Evolutionary conservation across 768 basidiomycete species (phyloP).

Genomic region (Rhizopogon vesiculosus): DNA sequence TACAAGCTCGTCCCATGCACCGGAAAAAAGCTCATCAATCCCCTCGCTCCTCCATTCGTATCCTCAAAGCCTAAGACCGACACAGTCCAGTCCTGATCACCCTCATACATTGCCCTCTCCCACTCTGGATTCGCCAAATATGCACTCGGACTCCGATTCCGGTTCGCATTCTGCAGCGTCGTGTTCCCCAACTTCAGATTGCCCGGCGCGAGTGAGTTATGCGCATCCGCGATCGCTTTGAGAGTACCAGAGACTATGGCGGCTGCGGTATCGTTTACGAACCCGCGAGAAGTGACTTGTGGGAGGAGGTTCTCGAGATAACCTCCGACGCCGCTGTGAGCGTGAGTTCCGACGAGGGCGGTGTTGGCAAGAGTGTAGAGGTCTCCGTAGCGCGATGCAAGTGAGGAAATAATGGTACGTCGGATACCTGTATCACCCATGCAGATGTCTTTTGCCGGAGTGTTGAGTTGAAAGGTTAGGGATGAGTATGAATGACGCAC

Average conservation of each 20-base stretch:
- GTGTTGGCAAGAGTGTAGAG: conserved; percentile 69
- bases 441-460: conserved; percentile 47
- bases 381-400: conserved; percentile 53
- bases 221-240: conserved; percentile 63
- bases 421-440: conserved; percentile 80
- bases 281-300: conserved; percentile 70
- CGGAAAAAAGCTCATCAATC: conserved; percentile 70
- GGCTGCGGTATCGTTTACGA: conserved; percentile 64
- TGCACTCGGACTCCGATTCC: conserved; percentile 71
- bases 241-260: conserved; percentile 72
- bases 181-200: conserved; percentile 63
- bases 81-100: conserved; percentile 73
- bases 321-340: conserved; percentile 74
- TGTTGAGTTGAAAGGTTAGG: conserved; percentile 13
- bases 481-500: conserved; percentile 23
- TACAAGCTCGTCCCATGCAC: conserved; percentile 83
- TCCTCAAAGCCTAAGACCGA: conserved; percentile 66
- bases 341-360: conserved; percentile 71
- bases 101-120: conserved; percentile 62
- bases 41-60: conserved; percentile 48
- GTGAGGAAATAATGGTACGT: conserved; percentile 56
- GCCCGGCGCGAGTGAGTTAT: conserved; percentile 55
- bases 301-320: conserved; percentile 78
- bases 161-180: conserved; percentile 62
- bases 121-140: conserved; percentile 71